Base-by-base conservation (phyloP, 2,329 filamentous ascomycete species). In the Zymoseptoria crescenta region DNA sequence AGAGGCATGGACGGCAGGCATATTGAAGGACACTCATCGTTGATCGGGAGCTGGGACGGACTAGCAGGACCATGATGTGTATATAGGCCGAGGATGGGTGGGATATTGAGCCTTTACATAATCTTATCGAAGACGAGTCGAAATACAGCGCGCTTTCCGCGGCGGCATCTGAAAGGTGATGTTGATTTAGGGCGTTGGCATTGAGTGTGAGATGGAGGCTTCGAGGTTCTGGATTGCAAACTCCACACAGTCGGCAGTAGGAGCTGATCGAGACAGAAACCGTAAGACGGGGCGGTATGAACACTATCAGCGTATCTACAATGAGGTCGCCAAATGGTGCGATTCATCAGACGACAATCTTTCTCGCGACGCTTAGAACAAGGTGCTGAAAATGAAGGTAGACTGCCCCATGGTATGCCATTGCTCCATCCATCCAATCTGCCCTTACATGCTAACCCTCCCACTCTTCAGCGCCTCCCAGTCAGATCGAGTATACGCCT, bases 381-480 rank as follows among this genome's bases (percentile, higher is more conserved):
- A n/a, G 24, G 24, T 24, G 4, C 24, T 24, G 4, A 24, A 4
- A 24, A 24, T 24, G 24, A 24, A 24, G 24, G 2, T 3, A 24
- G 24, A 24, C 2, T 24, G 24, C 24, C 4, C 4, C 2, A 4
- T 24, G 24, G 24, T 24, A 24, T 24, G 24, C 2, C 24, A 24
- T 24, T 24, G 2, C 24, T 24, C 24, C 24, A 24, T 24, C 16
- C 9, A 41, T 41, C 10, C 35, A 41, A 54, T 35, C 24, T 35
- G 1, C 16, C 41, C 19, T 56, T 27, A 52, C 45, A 56, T 45
- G 55, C 48, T 93, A n/a, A 89, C 85, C 59, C 79, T 79, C 0
- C 89, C 90, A 1, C 75, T 83, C 55, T 82, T 81, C 65, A 96
- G 70, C 56, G 77, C 78, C 28, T 81, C 76, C 90, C 89, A 95